Evolutionary conservation across 345 rosid genomes (phyloP).

Genomic region (Ailanthus altissimus): DNA sequence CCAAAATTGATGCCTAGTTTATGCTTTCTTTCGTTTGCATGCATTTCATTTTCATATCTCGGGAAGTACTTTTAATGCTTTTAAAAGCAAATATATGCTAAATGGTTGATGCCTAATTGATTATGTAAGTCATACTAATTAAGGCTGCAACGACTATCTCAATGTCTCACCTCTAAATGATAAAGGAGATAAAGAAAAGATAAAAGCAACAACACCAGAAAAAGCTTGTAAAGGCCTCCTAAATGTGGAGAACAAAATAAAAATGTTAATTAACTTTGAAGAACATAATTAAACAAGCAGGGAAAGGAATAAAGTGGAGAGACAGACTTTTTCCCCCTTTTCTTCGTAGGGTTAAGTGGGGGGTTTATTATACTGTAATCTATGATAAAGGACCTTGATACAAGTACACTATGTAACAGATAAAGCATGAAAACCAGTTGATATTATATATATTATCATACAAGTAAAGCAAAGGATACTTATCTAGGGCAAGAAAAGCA

Average conservation of each 20-base stretch:
- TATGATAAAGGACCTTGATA: background rate
- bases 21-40: background rate
- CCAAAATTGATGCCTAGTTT: too few species aligned
- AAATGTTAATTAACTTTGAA: slow-evolving; percentile 37
- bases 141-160: background rate
- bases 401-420: slow-evolving; percentile 37
- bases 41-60: background rate
- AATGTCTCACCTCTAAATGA: background rate
- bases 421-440: background rate
- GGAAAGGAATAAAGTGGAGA: slow-evolving; percentile 44
- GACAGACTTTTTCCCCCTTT: slow-evolving; percentile 31
- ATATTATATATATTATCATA: background rate
- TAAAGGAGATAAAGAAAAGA: slow-evolving; percentile 13
- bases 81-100: too few species aligned
- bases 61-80: background rate
- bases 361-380: slow-evolving; percentile 14
- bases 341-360: slow-evolving; percentile 8
- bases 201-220: slow-evolving; percentile 16
- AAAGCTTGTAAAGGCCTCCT: slow-evolving; percentile 31
- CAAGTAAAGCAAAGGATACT: slow-evolving; percentile 4
- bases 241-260: slow-evolving; percentile 32
- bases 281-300: slow-evolving; percentile 29
- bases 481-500: background rate
- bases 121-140: background rate
- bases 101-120: background rate